Evolutionary conservation across 73 alveolate genomes (phyloP), one percentile per base, ranked within the genome.

Genomic region (Durusdinium trenchii): DNA sequence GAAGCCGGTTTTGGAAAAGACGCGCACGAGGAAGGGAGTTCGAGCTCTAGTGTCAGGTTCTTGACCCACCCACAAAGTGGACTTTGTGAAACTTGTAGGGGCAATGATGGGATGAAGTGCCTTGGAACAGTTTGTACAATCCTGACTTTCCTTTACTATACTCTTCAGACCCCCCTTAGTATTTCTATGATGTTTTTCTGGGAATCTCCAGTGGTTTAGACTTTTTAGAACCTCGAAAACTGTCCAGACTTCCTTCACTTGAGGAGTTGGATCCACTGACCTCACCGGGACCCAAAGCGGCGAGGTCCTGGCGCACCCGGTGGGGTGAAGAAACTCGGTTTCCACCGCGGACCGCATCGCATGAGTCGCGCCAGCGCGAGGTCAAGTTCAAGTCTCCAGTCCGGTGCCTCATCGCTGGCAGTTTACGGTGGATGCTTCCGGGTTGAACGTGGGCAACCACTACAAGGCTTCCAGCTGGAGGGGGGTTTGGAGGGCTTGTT

Each of bases 331-430:
- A 12, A 12, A 12, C 23, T 23, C 69, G 32, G 23, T 16, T 16
- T 57, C 23, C 23, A 12, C 69, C 69, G 23, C 69, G 69, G 69
- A 16, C 23, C 12, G 32, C 69, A 57, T 23, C 32, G 69, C 32
- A 23, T 57, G 69, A 12, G 23, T 16, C 69, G 32, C 69, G 12
- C 23, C 69, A 57, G n/a, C 28, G 28, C 64, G 64, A 54, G 79
- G 94, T n/a, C 94, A 83, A 51, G 94, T 83, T 47, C 94, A 83
- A 30, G 75, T 83, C 26, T 50, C 76, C 50, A 83, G 94, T 35
- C 94, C 94, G 23, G 94, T 83, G 75, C 94, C 94, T 3, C 94
- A 83, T 36, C 94, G 94, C 76, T 83, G n/a, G 16, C 52, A n/a
- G 20, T 83, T 83, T 51, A 48, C 94, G 9, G 94, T 83, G 94